phyloP scores from a whole-genome alignment of 306 rosid species.

The Inga leiocalycina region DNA sequence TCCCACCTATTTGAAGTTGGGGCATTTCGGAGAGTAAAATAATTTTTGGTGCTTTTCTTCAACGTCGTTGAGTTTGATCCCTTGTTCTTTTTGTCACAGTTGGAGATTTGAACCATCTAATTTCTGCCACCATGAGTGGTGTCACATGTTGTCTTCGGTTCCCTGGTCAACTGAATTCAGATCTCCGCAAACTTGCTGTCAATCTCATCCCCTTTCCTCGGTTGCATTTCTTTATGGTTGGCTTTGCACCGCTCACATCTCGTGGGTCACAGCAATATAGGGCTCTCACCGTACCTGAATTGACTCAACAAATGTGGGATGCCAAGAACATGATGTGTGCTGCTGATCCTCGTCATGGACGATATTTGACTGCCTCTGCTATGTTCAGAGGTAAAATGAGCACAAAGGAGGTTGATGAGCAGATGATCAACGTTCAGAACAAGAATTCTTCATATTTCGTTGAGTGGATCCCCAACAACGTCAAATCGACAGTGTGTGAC shows the following conservation, averaged over 20 bases:
- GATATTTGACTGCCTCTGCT: constrained; percentile 72
- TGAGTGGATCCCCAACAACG: constrained; percentile 79
- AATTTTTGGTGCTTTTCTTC: neutral
- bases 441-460: constrained; percentile 74
- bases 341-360: constrained; percentile 76
- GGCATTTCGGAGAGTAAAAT: too few relatives aligned
- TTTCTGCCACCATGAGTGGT: constrained; percentile 79
- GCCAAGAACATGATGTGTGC: constrained; percentile 81
- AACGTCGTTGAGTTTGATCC: neutral
- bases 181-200: constrained; percentile 72
- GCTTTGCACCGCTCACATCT: constrained; percentile 74
- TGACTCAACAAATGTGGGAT: constrained; percentile 82
- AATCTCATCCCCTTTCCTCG: constrained; percentile 74
- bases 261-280: constrained; percentile 77
- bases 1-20: neutral
- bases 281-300: constrained; percentile 70
- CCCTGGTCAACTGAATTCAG: constrained; percentile 75
- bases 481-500: constrained; percentile 70
- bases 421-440: constrained; percentile 75
- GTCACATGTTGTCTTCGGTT: constrained; percentile 74
- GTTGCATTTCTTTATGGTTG: constrained; percentile 74
- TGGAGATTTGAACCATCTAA: constrained; percentile 69
- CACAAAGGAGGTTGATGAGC: constrained; percentile 74
- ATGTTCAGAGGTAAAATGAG: constrained; percentile 87
- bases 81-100: constrained; percentile 41